Conservation (phyloP, 805 yeast genomes). For the Saccharomyces kudriavzevii region DNA sequence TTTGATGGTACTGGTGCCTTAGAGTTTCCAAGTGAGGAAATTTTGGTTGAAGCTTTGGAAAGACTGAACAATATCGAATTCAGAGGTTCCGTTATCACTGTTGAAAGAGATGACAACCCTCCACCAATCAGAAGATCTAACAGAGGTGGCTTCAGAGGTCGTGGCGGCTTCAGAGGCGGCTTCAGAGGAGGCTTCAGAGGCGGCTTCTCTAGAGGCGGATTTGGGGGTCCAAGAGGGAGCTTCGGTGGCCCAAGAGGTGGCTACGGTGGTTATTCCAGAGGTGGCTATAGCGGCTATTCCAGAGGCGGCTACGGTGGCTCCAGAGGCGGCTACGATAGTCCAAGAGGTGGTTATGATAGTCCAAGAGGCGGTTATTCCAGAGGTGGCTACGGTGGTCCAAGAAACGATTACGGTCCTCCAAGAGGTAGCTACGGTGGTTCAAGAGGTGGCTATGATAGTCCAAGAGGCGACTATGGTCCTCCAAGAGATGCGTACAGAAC, state of each 20-base stretch:
- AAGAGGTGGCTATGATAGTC: conserved; percentile 27
- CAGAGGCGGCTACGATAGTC: conserved; percentile 38
- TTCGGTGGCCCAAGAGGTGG: conserved; percentile 32
- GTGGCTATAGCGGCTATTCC: conserved; percentile 25
- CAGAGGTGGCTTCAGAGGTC: conserved; percentile 40
- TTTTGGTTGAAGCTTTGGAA: conserved; percentile 64
- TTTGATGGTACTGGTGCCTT: conserved; percentile 41
- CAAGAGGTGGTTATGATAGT: conserved; percentile 21
- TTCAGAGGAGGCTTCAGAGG: conserved; percentile 38
- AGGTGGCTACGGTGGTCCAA: conserved; percentile 32
- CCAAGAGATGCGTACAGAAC: conserved; percentile 42
- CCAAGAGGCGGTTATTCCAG: conserved; percentile 23
- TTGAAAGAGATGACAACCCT: conserved; percentile 66
- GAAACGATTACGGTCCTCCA: conserved; percentile 20
- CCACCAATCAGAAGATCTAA: conserved; percentile 43
- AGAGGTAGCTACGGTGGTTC: conserved; percentile 26
- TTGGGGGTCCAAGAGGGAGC: conserved; percentile 32
- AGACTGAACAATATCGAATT: conserved; percentile 63
- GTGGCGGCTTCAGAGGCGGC: conserved; percentile 44
- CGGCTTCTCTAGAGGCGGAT: conserved; percentile 35
- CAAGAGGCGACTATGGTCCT: conserved; percentile 26
- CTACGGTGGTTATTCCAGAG: conserved; percentile 23
- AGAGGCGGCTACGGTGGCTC: conserved; percentile 28
- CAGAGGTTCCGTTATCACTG: conserved; percentile 60
- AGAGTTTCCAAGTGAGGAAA: conserved; percentile 54